Evolutionary conservation across 768 basidiomycete genomes (phyloP), one percentile per base, ranked within the genome.

Genomic region (Suillus tomentosus): DNA sequence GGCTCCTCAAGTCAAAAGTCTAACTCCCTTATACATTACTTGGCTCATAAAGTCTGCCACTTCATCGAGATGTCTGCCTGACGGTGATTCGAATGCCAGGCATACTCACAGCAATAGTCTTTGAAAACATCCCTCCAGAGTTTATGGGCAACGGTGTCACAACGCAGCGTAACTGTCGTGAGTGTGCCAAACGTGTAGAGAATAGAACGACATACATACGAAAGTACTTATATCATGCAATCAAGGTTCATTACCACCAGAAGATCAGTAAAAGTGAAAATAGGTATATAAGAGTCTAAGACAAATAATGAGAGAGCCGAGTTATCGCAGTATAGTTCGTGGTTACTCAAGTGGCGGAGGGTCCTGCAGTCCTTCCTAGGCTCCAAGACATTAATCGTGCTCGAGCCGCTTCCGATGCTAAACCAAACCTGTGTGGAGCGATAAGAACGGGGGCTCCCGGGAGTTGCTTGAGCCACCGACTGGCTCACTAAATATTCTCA

Each of bases 401-500:
- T 63, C 62, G 15, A 65, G 55, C 31, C 59, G 45, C 40, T 65
- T 65, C 55, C 63, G 62, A 47, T 63, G 48, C 13, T 47, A 53
- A 42, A 40, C 24, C 45, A 63, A 13, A 50, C 37, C 31, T 17
- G 24, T 36, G 47, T 65, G 56, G 51, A 59, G 64, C 19, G 56
- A 31, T 31, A 31, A 65, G 13, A 57, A 27, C n/a, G 24, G 27
- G 36, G 54, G 42, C 24, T 55, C 47, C 48, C 14, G 22, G 15
- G 55, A 57, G 14, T 8, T 22, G 36, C 65, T 82, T 19, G 74
- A 69, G 8, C 64, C 92, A 87, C 31, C 31, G 31, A 31, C 87
- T 3, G 94, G 95, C 3, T 93, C 94, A 0, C 94, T 96, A 74
- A 96, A 96, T 70, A 77, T 86, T 22, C 24, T 39, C 36, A 14